A percentile compares a stretch with the other conserved stretches of the same genome.
phyloP scores from a whole-genome alignment of 2,329 filamentous ascomycete species.

The Piedraia hortae region DNA sequence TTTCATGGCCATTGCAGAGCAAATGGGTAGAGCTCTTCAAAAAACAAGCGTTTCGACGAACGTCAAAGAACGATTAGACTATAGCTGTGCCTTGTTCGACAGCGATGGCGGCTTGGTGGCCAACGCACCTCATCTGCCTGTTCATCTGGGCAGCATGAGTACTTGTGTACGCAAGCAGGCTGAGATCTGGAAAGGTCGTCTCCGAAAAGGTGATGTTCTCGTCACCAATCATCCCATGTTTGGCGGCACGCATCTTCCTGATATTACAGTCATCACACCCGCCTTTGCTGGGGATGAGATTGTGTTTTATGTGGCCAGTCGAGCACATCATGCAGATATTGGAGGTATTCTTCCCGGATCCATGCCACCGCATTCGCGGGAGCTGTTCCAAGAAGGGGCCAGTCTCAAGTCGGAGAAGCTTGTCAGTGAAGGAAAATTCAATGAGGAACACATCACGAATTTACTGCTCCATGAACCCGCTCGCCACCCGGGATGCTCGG shows the following conservation, averaged over 20 bases:
- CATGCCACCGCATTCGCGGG: conserved; percentile 50
- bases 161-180: conserved; percentile 56
- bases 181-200: conserved; percentile 50
- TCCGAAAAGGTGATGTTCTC: conserved; percentile 55
- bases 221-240: conserved; percentile 67
- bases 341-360: conserved; percentile 58
- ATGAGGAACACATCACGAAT: conserved; percentile 48
- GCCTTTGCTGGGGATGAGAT: conserved; percentile 51
- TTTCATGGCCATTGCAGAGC: conserved; percentile 67
- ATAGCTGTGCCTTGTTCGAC: conserved; percentile 60
- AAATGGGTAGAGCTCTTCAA: conserved; percentile 54
- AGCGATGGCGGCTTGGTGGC: conserved; percentile 48
- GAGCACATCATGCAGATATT: conserved; percentile 63
- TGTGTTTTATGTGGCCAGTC: conserved; percentile 55
- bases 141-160: conserved; percentile 65
- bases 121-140: conserved; percentile 53
- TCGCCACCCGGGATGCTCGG: conserved; percentile 45
- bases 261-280: conserved; percentile 58
- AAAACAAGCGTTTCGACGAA: conserved; percentile 60
- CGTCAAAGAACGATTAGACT: conserved; percentile 59
- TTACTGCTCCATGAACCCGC: conserved; percentile 43
- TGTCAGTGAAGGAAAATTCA: conserved; percentile 48
- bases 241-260: conserved; percentile 58
- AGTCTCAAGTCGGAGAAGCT: conserved; percentile 34
- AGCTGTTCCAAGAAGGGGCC: conserved; percentile 28